These are phyloP conservation scores for Cornus suecica DNA, from an alignment of 148 eudicot genomes.

Conservation along the genomic window DNA sequence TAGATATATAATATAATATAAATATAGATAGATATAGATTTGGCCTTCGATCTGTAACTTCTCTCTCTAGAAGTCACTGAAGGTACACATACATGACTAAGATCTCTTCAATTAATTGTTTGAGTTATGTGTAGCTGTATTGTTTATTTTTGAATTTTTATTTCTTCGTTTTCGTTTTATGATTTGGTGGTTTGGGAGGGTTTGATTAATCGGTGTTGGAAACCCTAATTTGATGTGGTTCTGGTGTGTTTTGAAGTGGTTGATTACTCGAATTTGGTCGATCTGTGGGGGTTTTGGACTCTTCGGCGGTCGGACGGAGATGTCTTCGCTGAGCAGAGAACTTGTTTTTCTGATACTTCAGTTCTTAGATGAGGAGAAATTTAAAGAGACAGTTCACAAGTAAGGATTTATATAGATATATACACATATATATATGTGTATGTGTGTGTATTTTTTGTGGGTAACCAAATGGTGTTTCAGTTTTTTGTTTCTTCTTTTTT, in stretches of 20 bases:
- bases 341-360: constrained; percentile 51
- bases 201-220: not conserved
- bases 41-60: not conserved
- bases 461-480: too few relatives aligned
- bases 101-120: not conserved
- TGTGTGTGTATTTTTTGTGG: not conserved
- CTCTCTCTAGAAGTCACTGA: constrained; percentile 6
- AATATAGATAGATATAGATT: too few relatives aligned
- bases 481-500: too few relatives aligned
- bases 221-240: constrained; percentile 26
- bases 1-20: too few relatives aligned
- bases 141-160: too few relatives aligned
- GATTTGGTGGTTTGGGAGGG: not conserved
- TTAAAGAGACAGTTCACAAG: constrained; percentile 41
- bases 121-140: not conserved
- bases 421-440: too few relatives aligned
- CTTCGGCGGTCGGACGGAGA: constrained; percentile 11
- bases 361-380: constrained; percentile 53
- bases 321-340: constrained; percentile 45
- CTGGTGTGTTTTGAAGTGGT: constrained; percentile 9
- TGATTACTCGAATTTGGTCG: constrained; percentile 9
- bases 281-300: constrained; percentile 4
- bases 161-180: not conserved
- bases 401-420: constrained; percentile 24
- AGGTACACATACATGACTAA: not conserved